Base-by-base conservation (phyloP, 495 filamentous ascomycete species). In the Margaritispora aquatica region DNA sequence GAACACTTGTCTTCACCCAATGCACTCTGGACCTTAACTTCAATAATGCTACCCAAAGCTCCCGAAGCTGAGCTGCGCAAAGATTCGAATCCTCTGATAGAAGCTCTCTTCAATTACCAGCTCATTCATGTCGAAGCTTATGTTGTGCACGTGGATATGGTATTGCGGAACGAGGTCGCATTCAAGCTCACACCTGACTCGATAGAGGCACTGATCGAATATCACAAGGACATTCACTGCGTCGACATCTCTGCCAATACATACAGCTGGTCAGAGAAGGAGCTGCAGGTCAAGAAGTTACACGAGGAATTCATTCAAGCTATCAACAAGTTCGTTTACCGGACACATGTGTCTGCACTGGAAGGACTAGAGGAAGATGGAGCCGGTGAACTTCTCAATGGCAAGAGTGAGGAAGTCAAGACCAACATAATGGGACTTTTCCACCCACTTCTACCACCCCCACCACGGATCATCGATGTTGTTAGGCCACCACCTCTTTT, bases 111-210 rank as follows among this genome's bases (percentile, higher is more conserved):
- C 81, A 96, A 96, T 79, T 93, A 90, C 72, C 89, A 96, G 80
- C 84, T 96, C 75, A 80, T 96, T 73, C 89, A 96, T 70, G 80
- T 97, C 62, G 92, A 97, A 75, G 95, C 94, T 51, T 99, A 99
- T 74, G 90, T 97, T 64, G 94, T 99, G 59, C 95, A 97, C 74
- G 91, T 99, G 73, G 94, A 99, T 76, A 94, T 99, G 89, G 94
- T 99, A 49, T 86, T 94, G 57, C 86, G 92, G 71, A 96, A 96
- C 69, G 94, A 99, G 74, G 92, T 99, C 59, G 95, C 93, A 57
- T 97, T 91, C 83, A 99, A 99, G 78, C 81, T 99, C 65, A 96
- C 92, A n/a, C 86, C 88, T 41, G 94, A 97, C 72, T 90, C 94
- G 47, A 99, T 99, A 78, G 92, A 96, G 66, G 73, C 90, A 26